These are phyloP conservation scores for Yamadazyma spencermartinsiae DNA, from an alignment of 1,139 yeast genomes.

Conservation along the genomic window DNA sequence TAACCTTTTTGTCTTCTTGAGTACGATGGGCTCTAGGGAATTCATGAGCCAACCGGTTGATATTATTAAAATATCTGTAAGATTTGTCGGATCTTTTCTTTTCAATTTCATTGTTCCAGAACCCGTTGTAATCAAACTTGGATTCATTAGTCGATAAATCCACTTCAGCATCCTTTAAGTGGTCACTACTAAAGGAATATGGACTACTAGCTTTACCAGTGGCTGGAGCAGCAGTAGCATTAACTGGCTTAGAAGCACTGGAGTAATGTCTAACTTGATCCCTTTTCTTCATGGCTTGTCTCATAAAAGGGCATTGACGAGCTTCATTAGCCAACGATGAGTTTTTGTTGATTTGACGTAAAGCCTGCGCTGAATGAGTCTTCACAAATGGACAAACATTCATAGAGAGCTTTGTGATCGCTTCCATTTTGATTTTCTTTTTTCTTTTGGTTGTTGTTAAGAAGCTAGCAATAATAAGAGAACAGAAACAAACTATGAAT, in stretches of 20 bases:
- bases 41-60: conserved; percentile 90
- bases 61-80: conserved; percentile 93
- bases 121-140: conserved; percentile 64
- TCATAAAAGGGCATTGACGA: conserved; percentile 83
- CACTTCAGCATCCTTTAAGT: conserved; percentile 29
- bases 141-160: conserved; percentile 40
- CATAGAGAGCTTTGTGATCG: conserved; percentile 74
- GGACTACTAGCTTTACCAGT: conserved; percentile 41
- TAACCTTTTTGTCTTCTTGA: conserved; percentile 74
- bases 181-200: conserved; percentile 31
- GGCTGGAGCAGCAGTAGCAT: conserved; percentile 47
- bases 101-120: conserved; percentile 60
- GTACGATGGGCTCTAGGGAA: conserved; percentile 91
- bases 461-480: neutral
- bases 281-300: conserved; percentile 59
- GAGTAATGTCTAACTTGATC: conserved; percentile 49
- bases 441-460: neutral
- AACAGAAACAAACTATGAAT: too few species aligned
- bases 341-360: conserved; percentile 49
- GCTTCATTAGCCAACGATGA: conserved; percentile 63
- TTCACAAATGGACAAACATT: conserved; percentile 84
- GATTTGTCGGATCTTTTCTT: conserved; percentile 86
- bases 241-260: conserved; percentile 53
- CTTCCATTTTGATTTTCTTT: conserved; percentile 83
- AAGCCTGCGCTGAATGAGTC: conserved; percentile 61